Evolutionary conservation across 140 eudicot species (phyloP), one percentile per base, ranked within the genome.

Genomic region (Flaveria floridana): DNA sequence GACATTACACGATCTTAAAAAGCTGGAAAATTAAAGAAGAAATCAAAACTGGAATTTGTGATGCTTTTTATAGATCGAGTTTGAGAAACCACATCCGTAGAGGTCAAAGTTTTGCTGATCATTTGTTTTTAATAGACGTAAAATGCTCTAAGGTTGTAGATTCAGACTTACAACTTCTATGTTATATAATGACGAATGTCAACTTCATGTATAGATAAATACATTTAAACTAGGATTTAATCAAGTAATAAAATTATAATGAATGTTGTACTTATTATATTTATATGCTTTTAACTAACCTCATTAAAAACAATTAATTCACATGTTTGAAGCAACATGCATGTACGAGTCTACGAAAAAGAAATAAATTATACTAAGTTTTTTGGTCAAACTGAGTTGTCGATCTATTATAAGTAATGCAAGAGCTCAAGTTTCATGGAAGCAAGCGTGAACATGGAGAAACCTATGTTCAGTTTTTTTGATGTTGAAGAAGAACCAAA

Each of bases 321-420:
- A 80, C 80, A 74, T 78, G 82, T 71, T 50, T 28, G 80, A 79
- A 73, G 83, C 76, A 80, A 74, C 77, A 80, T 80, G 84, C 84
- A 68, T 63, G 58, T 66, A 69, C 28, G 18, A 78, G 76, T 78
- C 71, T 69, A 65, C 28, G 55, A 19, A 30, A 59, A 50, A 47
- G 6, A 59, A 70, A 18, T 56, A 42, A 37, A 21, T 44, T 55
- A 55, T 57, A 68, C 68, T 34, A 53, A 21, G 1, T 57, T 57
- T 18, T 68, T 80, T 68, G 73, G 84, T 80, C 84, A 80, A 80
- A 75, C 68, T 59, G 59, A 74, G 76, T 74, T 80, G 80, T 66
- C 57, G 5, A 80, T 68, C 76, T 64, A 57, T 59, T 68, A 74
- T 75, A 80, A 67, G 76, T 79, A 65, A 65, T 68, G 57, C 64